Percentiles rank a stretch among this genome's conserved stretches.
Evolutionary conservation across 1,284 basidiomycete genomes (phyloP).

Genomic region (Leccinum pachyderme): DNA sequence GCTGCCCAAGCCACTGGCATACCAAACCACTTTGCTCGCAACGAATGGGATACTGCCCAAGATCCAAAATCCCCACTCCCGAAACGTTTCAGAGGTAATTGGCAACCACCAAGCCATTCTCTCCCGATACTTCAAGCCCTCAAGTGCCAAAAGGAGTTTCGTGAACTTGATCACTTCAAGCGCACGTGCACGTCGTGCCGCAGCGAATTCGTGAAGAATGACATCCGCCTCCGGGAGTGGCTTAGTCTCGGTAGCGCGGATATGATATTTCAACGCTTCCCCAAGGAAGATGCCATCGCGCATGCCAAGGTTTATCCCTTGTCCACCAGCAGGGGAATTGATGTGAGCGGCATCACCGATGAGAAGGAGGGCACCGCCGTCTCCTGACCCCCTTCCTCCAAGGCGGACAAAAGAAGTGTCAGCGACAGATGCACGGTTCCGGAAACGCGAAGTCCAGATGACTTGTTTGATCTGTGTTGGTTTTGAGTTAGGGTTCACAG

Average conservation of each 20-base stretch:
- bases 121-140: not conserved
- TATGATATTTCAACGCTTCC: constrained; percentile 17
- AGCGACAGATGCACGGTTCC: no score
- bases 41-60: constrained; percentile 12
- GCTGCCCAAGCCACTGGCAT: constrained; percentile 20
- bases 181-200: not conserved
- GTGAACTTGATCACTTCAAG: not conserved
- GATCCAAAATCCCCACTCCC: constrained; percentile 19
- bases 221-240: not conserved
- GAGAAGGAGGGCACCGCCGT: constrained; percentile 18
- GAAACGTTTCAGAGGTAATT: constrained; percentile 11
- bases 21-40: constrained; percentile 16
- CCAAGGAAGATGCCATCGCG: constrained; percentile 40
- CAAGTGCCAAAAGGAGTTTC: not conserved
- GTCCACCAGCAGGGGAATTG: constrained; percentile 44
- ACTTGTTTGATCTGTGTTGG: no score
- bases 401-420: not conserved
- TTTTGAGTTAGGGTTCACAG: no score
- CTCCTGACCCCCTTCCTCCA: not conserved
- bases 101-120: constrained; percentile 19
- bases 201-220: not conserved
- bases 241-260: constrained; percentile 1
- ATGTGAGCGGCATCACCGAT: constrained; percentile 46
- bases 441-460: no score
- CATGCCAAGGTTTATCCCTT: constrained; percentile 48